Evolutionary conservation across 371 early-diverging fungal species (phyloP).

Genomic region (Amoeboaphelidium protococcarum): DNA sequence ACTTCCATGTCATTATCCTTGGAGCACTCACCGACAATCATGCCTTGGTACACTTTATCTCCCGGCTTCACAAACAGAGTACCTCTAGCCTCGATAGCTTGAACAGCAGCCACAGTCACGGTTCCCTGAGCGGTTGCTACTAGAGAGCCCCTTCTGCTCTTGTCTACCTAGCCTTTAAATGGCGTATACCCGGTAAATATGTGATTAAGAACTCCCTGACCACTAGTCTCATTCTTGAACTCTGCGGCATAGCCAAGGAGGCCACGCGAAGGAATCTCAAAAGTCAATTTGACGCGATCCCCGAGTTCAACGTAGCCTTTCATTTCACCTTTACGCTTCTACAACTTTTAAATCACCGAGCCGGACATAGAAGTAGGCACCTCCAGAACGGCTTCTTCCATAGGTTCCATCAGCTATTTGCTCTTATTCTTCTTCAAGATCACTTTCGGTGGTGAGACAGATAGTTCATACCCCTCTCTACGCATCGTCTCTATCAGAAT

Average conservation of each 20-base stretch:
- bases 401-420: conserved; percentile 30
- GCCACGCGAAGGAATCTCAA: conserved; percentile 45
- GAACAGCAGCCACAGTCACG: conserved; percentile 35
- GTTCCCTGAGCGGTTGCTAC: conserved; percentile 22
- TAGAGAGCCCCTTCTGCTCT: conserved; percentile 37
- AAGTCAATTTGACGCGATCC: conserved; percentile 32
- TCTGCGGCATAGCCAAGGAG: conserved; percentile 44
- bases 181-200: conserved; percentile 31
- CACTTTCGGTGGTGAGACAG: conserved; percentile 44
- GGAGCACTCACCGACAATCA: conserved; percentile 49
- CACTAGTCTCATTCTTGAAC: conserved; percentile 45
- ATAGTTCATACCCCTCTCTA: conserved; percentile 51
- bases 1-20: conserved; percentile 38
- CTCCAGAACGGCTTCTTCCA: conserved; percentile 49
- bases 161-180: conserved; percentile 33
- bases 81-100: conserved; percentile 38
- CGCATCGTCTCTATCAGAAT: conserved; percentile 62
- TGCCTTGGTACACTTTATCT: conserved; percentile 40
- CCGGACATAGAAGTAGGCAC: conserved; percentile 34
- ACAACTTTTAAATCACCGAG: conserved; percentile 42
- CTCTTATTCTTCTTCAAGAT: conserved; percentile 23
- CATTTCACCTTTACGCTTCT: conserved; percentile 40
- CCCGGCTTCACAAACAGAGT: conserved; percentile 39
- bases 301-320: conserved; percentile 30
- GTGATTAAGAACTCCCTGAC: conserved; percentile 34